A percentile compares a stretch with the other conserved stretches of the same genome.
phyloP scores from a whole-genome alignment of 768 basidiomycete species.

The Austroboletus eburneus region DNA sequence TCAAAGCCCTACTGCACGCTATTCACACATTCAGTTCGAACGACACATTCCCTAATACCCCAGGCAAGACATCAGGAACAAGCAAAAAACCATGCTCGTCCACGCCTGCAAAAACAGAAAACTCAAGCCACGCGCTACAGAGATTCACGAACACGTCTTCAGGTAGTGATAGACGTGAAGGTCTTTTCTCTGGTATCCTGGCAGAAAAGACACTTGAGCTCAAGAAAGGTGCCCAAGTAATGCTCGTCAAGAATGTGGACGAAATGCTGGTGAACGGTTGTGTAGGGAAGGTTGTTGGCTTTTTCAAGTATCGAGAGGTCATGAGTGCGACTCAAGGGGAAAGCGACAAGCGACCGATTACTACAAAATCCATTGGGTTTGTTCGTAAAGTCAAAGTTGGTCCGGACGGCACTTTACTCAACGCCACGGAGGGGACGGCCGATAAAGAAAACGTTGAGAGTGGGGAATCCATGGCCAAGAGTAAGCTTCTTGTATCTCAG shows the following conservation, averaged over 20 bases:
- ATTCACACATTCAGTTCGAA: constrained; percentile 43
- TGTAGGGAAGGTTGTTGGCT: constrained; percentile 59
- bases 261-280: constrained; percentile 63
- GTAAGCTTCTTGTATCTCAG: constrained; percentile 28
- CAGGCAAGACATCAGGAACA: not conserved
- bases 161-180: constrained; percentile 39
- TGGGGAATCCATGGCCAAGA: constrained; percentile 15
- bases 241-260: constrained; percentile 69
- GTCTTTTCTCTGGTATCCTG: constrained; percentile 58
- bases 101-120: not conserved
- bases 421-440: not conserved
- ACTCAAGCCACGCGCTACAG: constrained; percentile 26
- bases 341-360: constrained; percentile 19
- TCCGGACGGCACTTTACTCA: constrained; percentile 24
- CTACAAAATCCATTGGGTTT: constrained; percentile 30
- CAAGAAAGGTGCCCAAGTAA: constrained; percentile 60
- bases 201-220: constrained; percentile 53
- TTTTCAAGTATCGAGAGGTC: constrained; percentile 32
- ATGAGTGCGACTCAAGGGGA: constrained; percentile 16
- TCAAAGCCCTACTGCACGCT: constrained; percentile 43
- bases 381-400: constrained; percentile 33
- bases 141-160: constrained; percentile 18
- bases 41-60: constrained; percentile 39
- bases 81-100: constrained; percentile 3
- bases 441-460: constrained; percentile 35